Evolutionary conservation across 306 rosid species (phyloP).

Genomic region (Malus asiatica): DNA sequence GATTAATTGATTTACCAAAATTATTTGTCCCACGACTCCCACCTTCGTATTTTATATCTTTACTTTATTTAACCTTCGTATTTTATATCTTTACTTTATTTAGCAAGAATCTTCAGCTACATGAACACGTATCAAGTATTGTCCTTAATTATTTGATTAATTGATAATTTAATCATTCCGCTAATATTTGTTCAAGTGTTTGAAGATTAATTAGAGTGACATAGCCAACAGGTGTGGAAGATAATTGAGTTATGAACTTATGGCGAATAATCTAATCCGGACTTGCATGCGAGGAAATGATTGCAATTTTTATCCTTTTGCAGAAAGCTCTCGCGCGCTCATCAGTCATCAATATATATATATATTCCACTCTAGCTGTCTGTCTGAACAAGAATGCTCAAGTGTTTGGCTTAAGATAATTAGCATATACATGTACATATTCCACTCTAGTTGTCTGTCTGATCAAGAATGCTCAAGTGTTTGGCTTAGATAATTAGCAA

Average conservation of each 20-base stretch:
- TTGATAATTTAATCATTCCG: conserved; percentile 1
- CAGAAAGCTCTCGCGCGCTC: background rate
- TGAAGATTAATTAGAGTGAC: conserved; percentile 12
- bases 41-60: background rate
- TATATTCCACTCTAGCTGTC: background rate
- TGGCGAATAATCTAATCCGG: background rate
- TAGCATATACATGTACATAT: too few relatives aligned
- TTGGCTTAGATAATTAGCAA: background rate
- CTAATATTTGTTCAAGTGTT: conserved; percentile 8
- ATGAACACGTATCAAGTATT: conserved; percentile 13
- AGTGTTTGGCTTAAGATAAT: too few relatives aligned
- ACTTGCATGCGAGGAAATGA: background rate
- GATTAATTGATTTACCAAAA: background rate
- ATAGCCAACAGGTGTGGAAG: conserved; percentile 2
- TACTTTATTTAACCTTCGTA: background rate
- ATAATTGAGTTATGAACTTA: background rate
- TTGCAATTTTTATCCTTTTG: background rate
- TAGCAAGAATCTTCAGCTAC: conserved; percentile 14
- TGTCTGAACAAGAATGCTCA: background rate
- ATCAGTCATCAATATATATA: background rate
- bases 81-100: background rate
- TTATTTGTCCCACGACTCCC: background rate
- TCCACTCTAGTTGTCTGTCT: background rate
- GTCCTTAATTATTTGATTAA: background rate
- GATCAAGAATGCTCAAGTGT: background rate